A percentile compares a stretch with the other conserved stretches of the same genome.
phyloP scores from a whole-genome alignment of 306 rosid species.

The Malus fusca region DNA sequence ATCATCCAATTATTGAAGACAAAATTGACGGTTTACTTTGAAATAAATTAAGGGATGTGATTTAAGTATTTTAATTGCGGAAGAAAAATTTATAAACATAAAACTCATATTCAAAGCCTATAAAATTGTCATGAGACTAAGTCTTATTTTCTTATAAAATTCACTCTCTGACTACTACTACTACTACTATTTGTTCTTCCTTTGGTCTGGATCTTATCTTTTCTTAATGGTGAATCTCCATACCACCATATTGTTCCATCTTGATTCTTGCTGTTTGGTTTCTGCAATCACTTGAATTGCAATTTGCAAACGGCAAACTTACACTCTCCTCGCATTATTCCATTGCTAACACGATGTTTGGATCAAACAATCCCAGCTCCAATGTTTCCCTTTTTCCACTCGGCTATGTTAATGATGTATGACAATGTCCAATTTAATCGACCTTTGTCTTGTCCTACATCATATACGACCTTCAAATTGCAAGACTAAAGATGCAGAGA shows the following conservation, averaged over 20 bases:
- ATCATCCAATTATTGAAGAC: too few species aligned
- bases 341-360: background rate
- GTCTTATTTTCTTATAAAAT: too few species aligned
- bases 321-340: background rate
- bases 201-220: constrained; percentile 3
- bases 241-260: background rate
- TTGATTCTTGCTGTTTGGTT: background rate
- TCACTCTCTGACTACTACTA: background rate
- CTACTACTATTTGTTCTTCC: constrained; percentile 21
- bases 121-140: too few species aligned
- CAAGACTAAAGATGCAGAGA: background rate
- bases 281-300: background rate
- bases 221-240: background rate
- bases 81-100: too few species aligned
- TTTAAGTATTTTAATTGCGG: too few species aligned
- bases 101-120: too few species aligned
- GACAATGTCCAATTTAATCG: too few species aligned
- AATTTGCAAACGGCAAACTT: background rate
- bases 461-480: background rate
- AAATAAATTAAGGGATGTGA: too few species aligned
- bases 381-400: background rate
- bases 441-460: too few species aligned
- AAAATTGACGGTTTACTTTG: too few species aligned
- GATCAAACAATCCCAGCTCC: background rate
- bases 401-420: background rate